phyloP scores from a whole-genome alignment of 768 basidiomycete species.

The Lyophyllum atratum region DNA sequence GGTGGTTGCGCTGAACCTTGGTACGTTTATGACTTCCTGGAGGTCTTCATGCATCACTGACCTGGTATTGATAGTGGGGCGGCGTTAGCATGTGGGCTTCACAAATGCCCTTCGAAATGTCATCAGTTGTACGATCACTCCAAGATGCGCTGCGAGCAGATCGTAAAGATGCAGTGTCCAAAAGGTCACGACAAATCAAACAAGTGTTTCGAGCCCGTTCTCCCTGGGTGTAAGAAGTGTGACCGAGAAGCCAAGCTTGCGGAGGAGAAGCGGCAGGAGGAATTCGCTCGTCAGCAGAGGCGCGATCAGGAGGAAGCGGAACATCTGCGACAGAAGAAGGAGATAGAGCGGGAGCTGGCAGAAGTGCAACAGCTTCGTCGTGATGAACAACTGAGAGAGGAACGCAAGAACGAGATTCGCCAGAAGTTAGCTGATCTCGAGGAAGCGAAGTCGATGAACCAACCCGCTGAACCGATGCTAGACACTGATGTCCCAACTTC shows the following conservation, averaged over 20 bases:
- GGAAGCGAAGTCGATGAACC: slow-evolving; percentile 16
- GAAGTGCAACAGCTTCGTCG: slow-evolving; percentile 27
- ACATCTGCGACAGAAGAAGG: slow-evolving; percentile 43
- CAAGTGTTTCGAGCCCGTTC: slow-evolving; percentile 42
- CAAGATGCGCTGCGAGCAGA: slow-evolving; percentile 47
- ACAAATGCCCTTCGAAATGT: slow-evolving; percentile 61
- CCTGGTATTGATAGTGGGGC: slow-evolving; percentile 38
- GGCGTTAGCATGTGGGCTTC: slow-evolving; percentile 50
- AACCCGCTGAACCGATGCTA: background rate
- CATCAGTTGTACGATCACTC: slow-evolving; percentile 58
- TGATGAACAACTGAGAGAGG: background rate
- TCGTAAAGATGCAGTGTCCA: slow-evolving; percentile 40
- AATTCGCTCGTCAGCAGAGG: slow-evolving; percentile 42
- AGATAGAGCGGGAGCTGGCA: slow-evolving; percentile 43
- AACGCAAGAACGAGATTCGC: slow-evolving; percentile 22
- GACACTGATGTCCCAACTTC: background rate
- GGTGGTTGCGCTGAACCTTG: slow-evolving; percentile 66
- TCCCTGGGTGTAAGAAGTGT: slow-evolving; percentile 45
- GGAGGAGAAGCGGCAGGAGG: slow-evolving; percentile 40
- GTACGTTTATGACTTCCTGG: slow-evolving; percentile 33
- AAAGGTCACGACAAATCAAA: slow-evolving; percentile 43
- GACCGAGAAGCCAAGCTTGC: slow-evolving; percentile 42
- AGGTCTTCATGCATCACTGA: background rate
- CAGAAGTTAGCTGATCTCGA: slow-evolving; percentile 52
- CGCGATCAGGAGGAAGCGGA: slow-evolving; percentile 45